Evolutionary conservation across 352 stramenopile genomes (phyloP).

Genomic region (Pythium utonaiense): DNA sequence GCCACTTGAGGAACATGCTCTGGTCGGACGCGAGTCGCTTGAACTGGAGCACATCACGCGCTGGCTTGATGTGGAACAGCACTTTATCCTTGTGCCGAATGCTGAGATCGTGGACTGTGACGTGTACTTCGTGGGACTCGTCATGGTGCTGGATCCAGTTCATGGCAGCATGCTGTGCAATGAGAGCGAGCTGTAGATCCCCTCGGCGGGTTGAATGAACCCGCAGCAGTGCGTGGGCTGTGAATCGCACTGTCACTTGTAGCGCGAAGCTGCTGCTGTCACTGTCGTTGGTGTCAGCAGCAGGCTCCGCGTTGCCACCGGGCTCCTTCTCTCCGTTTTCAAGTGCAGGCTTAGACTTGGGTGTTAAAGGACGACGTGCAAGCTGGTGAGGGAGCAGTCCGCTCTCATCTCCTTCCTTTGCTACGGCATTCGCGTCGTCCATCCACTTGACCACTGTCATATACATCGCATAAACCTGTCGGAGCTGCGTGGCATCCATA

Average conservation of each 20-base stretch:
- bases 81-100: constrained; percentile 43
- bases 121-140: constrained; percentile 36
- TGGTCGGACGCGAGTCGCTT: constrained; percentile 28
- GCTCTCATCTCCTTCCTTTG: not conserved
- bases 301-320: not conserved
- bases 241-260: constrained; percentile 54
- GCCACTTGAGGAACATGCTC: constrained; percentile 48
- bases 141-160: constrained; percentile 53
- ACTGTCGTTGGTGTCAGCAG: not conserved
- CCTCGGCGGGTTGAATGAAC: constrained; percentile 39
- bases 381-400: constrained; percentile 13
- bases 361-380: constrained; percentile 3
- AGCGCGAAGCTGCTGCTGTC: constrained; percentile 38
- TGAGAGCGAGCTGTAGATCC: constrained; percentile 31
- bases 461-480: constrained; percentile 24
- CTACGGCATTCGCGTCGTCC: not conserved
- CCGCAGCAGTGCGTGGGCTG: constrained; percentile 34
- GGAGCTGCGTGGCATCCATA: constrained; percentile 34
- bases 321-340: not conserved
- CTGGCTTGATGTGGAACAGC: constrained; percentile 50
- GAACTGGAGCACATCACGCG: constrained; percentile 47
- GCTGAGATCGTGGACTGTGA: constrained; percentile 48
- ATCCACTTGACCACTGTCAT: constrained; percentile 6
- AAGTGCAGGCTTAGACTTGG: not conserved
- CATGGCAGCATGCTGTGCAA: constrained; percentile 35